These are phyloP conservation scores for Phytopythium vexans DNA, from an alignment of 352 stramenopile genomes.

Conservation along the genomic window DNA sequence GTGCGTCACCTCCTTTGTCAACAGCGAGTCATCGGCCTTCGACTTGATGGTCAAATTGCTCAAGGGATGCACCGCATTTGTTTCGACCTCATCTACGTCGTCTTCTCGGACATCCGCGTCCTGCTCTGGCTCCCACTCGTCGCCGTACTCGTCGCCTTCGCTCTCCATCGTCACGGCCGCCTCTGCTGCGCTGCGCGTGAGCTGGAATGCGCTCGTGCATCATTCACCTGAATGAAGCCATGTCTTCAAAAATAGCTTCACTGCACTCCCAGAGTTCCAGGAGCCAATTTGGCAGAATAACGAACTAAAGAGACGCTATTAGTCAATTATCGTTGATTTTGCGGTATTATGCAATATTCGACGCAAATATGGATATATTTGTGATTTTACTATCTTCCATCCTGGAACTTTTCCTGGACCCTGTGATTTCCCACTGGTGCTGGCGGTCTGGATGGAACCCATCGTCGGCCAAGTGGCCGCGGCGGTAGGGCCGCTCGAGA, in stretches of 20 bases:
- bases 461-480: too few relatives aligned
- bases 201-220: too few relatives aligned
- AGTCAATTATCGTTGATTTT: too few relatives aligned
- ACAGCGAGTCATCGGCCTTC: neutral
- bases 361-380: neutral
- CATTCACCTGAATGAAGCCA: constrained; percentile 7
- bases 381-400: neutral
- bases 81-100: constrained; percentile 4
- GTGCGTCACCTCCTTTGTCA: neutral
- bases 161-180: constrained; percentile 8
- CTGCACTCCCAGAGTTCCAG: neutral
- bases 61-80: constrained; percentile 1
- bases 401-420: too few relatives aligned
- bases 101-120: neutral
- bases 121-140: constrained; percentile 14
- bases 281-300: neutral
- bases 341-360: too few relatives aligned
- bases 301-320: too few relatives aligned
- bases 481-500: too few relatives aligned
- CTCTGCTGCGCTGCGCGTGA: too few relatives aligned
- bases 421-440: too few relatives aligned
- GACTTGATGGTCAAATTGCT: neutral
- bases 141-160: constrained; percentile 15
- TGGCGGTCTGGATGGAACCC: too few relatives aligned
- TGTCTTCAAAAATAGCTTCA: constrained; percentile 7